These are phyloP conservation scores for Paradendryphiella salina DNA, from an alignment of 2,329 filamentous ascomycete genomes.

Conservation along the genomic window DNA sequence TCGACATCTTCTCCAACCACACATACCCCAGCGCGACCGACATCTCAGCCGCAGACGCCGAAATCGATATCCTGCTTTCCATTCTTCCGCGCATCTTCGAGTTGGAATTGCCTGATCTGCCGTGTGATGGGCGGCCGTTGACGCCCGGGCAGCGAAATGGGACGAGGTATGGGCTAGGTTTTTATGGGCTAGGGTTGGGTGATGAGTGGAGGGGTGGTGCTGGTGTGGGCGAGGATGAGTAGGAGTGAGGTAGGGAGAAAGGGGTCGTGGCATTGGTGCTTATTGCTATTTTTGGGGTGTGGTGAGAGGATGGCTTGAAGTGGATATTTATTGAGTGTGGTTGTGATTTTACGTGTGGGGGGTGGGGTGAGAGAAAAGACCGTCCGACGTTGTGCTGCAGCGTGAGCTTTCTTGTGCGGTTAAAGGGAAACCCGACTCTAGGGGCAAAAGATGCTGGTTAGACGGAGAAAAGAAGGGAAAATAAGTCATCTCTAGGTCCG, in stretches of 20 bases:
- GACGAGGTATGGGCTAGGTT: slow-evolving; percentile 22
- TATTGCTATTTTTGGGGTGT: no score
- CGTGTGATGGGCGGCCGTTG: slow-evolving; percentile 20
- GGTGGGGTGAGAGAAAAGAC: no score
- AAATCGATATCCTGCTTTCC: slow-evolving; percentile 10
- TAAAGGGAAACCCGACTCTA: no score
- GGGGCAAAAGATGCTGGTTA: no score
- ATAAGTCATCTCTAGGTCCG: no score
- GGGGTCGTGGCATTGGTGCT: no score
- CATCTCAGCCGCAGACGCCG: slow-evolving; percentile 14
- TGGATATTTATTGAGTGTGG: neutral
- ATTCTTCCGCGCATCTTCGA: slow-evolving; percentile 16
- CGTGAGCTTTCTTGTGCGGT: no score
- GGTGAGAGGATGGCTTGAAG: no score
- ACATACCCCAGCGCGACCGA: slow-evolving; percentile 13
- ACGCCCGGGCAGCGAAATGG: slow-evolving; percentile 23
- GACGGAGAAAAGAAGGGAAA: no score
- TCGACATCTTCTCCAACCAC: slow-evolving; percentile 11
- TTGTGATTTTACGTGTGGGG: no score
- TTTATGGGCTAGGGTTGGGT: slow-evolving; percentile 17
- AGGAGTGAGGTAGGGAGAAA: no score
- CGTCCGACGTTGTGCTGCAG: no score
- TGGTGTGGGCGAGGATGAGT: neutral
- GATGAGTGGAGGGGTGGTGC: slow-evolving; percentile 22
- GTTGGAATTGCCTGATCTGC: slow-evolving; percentile 7